A percentile compares a stretch with the other conserved stretches of the same genome.
Conservation (phyloP, 768 basidiomycete genomes). For the Chalciporus chontae region DNA sequence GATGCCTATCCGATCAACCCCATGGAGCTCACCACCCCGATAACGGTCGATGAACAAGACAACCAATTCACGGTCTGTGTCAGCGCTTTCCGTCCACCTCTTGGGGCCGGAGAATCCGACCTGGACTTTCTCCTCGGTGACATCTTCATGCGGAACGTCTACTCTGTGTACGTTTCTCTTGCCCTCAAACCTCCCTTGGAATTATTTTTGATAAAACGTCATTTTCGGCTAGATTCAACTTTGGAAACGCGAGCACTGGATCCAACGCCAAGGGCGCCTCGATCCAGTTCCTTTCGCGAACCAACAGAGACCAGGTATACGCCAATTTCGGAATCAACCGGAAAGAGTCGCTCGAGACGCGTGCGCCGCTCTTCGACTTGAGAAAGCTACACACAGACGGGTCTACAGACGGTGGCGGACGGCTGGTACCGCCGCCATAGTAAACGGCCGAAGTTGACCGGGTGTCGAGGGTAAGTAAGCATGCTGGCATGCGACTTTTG, state of each 20-base stretch:
- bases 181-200: neutral
- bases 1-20: slow-evolving; percentile 40
- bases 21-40: slow-evolving; percentile 38
- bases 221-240: slow-evolving; percentile 35
- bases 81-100: slow-evolving; percentile 31
- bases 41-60: slow-evolving; percentile 23
- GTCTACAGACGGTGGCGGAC: slow-evolving; percentile 17
- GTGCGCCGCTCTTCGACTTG: slow-evolving; percentile 24
- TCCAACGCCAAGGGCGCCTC: slow-evolving; percentile 28
- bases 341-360: slow-evolving; percentile 12
- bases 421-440: slow-evolving; percentile 11
- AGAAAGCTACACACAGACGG: slow-evolving; percentile 19
- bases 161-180: slow-evolving; percentile 34
- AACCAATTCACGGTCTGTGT: slow-evolving; percentile 38
- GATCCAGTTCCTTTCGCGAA: slow-evolving; percentile 39
- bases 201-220: neutral
- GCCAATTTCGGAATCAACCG: slow-evolving; percentile 21
- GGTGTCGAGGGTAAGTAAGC: neutral
- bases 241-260: slow-evolving; percentile 31
- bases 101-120: slow-evolving; percentile 23
- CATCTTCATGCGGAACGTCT: slow-evolving; percentile 45
- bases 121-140: slow-evolving; percentile 42
- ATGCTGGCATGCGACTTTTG: neutral
- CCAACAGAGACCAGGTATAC: slow-evolving; percentile 34
- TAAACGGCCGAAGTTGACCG: neutral